phyloP scores from a whole-genome alignment of 1,284 basidiomycete genomes.

The Sporisorium iseilematis-ciliati region DNA sequence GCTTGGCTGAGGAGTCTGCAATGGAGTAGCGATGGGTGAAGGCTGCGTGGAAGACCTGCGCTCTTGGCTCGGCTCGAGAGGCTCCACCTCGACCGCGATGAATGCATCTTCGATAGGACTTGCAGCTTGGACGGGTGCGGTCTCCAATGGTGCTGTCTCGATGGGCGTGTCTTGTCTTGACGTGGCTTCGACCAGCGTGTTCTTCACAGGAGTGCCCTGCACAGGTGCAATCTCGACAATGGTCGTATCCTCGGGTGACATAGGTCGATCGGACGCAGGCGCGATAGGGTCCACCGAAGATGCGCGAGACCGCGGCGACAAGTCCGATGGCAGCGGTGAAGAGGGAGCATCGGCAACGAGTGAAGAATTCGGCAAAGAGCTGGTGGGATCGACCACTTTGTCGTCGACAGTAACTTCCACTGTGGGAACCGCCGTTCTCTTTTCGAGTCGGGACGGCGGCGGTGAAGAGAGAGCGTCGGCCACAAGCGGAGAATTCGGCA shows the following conservation, averaged over 20 bases:
- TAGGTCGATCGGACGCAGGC: neutral
- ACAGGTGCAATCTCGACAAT: neutral
- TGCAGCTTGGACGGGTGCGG: neutral
- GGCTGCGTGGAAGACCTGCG: neutral
- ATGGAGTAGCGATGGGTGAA: neutral
- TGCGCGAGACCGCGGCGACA: conserved; percentile 1
- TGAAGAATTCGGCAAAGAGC: conserved; percentile 11
- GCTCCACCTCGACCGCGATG: neutral
- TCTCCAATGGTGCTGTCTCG: too few relatives aligned
- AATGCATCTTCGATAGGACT: neutral
- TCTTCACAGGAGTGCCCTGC: neutral
- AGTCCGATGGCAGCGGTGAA: conserved; percentile 8
- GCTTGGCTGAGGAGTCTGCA: conserved; percentile 1
- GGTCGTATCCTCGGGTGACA: neutral
- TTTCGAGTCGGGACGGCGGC: too few relatives aligned
- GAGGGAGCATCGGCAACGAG: conserved; percentile 10
- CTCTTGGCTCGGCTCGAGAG: neutral
- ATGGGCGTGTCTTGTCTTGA: neutral
- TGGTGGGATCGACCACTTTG: neutral
- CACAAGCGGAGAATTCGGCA: too few relatives aligned
- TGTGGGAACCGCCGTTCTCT: neutral
- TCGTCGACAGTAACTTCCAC: neutral
- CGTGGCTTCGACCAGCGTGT: neutral
- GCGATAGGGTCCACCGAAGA: conserved; percentile 5
- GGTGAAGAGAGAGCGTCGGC: too few relatives aligned